Evolutionary conservation across 139 green algal species (phyloP).

Genomic region (Closterium sp.): DNA sequence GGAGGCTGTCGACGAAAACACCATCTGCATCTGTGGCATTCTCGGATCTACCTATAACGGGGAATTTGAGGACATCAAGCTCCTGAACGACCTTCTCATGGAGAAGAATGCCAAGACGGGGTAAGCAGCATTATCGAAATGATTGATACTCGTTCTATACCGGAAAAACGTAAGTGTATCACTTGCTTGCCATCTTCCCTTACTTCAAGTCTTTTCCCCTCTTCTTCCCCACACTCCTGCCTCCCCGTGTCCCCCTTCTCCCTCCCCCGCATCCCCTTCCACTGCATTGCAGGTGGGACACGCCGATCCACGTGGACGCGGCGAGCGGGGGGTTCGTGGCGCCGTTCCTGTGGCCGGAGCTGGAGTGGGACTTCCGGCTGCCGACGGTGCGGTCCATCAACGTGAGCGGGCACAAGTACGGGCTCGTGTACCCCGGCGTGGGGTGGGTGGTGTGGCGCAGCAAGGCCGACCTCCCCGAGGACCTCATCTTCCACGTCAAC

Average conservation of each 20-base stretch:
- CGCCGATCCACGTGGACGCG: constrained; percentile 54
- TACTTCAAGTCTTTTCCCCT: no score
- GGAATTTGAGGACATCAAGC: constrained; percentile 47
- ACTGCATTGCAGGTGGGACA: no score
- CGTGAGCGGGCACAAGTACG: constrained; percentile 53
- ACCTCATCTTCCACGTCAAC: constrained; percentile 49
- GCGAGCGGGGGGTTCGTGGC: constrained; percentile 55
- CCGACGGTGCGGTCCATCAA: constrained; percentile 47
- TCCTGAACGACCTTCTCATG: constrained; percentile 30
- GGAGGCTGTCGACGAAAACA: no score
- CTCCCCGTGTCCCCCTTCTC: no score
- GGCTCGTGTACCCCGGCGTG: constrained; percentile 45
- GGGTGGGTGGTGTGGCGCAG: constrained; percentile 50
- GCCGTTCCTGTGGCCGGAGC: constrained; percentile 50
- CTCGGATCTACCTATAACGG: constrained; percentile 48
- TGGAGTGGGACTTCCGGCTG: constrained; percentile 56
- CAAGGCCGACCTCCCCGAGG: constrained; percentile 46
- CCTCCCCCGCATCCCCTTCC: no score
- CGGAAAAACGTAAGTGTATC: no score
- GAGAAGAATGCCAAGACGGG: constrained; percentile 38
- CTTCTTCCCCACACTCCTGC: no score
- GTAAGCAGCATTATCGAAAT: no score
- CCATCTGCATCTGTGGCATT: constrained; percentile 51
- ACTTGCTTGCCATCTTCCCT: no score
- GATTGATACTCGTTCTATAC: no score